Base-by-base conservation (phyloP, 345 rosid species). In the Populus davidiana region DNA sequence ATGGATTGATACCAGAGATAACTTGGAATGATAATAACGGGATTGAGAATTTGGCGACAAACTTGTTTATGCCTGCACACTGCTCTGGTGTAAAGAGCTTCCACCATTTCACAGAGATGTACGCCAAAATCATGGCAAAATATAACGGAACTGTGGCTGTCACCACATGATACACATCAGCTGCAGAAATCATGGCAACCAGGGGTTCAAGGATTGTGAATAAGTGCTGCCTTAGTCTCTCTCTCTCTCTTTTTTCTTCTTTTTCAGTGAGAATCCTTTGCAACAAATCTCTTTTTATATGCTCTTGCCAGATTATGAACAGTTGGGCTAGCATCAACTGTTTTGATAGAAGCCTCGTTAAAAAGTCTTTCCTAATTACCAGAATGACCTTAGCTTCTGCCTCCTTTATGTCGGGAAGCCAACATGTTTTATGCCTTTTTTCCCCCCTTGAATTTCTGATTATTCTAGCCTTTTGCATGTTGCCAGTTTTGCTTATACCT, bases 21-120 rank as follows among this genome's bases (percentile, higher is more conserved):
- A 93, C 87, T 71, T 92, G 93, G 85, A 95, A 93, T 20, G 98
- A 89, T 52, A 95, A 73, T 56, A 93, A 81, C 5, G 98, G 99
- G 56, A 95, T 85, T 4, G 97, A 91, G 70, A 92, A 90, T 80
- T 95, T 93, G 5, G 98, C 92, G 13, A 93, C 99, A 61, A 93
- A 91, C 86, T 86, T 95, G 90, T 92, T 93, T 69, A 95, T 93
- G 69, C 98, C 99, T 50, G 89, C 84, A 79, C 97, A 93, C 82
- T 95, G 99, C 41, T 95, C 92, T 0, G 92, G 89, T 13, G 96
- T 86, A 65, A 95, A 93, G 50, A 95, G 82, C 67, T 85, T 85
- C 83, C 90, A 83, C 84, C 91, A 91, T 87, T 81, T 93, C 83
- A 87, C 84, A 23, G 97, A 91, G 41, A 83, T 35, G 83, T 88